These are phyloP conservation scores for Coemansia brasiliensis DNA, from an alignment of 192 early-diverging fungal species.

Conservation along the genomic window DNA sequence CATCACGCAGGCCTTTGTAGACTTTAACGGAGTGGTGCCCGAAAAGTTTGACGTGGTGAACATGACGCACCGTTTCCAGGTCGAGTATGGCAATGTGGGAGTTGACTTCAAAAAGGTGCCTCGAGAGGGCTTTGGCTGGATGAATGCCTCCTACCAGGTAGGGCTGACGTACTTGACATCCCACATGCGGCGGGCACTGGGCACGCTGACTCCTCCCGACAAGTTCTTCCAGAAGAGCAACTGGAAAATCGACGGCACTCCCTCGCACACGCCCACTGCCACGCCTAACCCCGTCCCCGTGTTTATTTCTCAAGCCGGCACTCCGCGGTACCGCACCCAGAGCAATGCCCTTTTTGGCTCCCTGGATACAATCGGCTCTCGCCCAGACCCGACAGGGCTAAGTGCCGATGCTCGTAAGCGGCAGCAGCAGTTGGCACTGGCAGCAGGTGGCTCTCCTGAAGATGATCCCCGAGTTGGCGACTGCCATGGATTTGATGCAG, in stretches of 20 bases:
- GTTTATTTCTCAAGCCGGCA: constrained; percentile 33
- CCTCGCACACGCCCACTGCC: constrained; percentile 39
- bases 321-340: constrained; percentile 22
- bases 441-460: constrained; percentile 9
- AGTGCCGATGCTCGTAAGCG: background rate
- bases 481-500: background rate
- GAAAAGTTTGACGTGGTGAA: constrained; percentile 97
- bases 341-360: constrained; percentile 31
- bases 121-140: constrained; percentile 98
- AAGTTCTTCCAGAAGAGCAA: constrained; percentile 60
- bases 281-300: constrained; percentile 38
- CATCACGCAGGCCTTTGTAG: constrained; percentile 92
- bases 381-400: background rate
- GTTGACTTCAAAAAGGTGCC: constrained; percentile 90
- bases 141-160: constrained; percentile 90
- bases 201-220: constrained; percentile 70
- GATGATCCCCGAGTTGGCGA: constrained; percentile 15
- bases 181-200: constrained; percentile 75
- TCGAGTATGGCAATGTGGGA: constrained; percentile 97
- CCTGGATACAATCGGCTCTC: constrained; percentile 4
- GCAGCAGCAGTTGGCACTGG: constrained; percentile 1
- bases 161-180: constrained; percentile 74
- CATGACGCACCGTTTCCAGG: constrained; percentile 86
- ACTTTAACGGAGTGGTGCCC: constrained; percentile 95
- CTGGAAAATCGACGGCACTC: constrained; percentile 41